Base-by-base conservation (phyloP, 208 protist species). In the Leishmania guyanensis region DNA sequence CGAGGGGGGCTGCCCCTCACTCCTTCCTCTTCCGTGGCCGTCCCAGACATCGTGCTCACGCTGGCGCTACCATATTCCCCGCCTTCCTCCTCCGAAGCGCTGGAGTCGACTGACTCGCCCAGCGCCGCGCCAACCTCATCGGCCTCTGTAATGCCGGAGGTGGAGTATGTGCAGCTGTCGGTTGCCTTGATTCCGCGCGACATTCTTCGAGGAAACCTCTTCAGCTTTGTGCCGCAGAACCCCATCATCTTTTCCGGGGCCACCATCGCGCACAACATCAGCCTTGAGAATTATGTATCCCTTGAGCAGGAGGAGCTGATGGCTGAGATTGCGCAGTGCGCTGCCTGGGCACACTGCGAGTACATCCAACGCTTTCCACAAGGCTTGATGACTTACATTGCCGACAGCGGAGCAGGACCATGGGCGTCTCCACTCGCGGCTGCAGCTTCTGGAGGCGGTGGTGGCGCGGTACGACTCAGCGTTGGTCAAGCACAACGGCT, bases 181-280 rank as follows among this genome's bases (percentile, higher is more conserved):
- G 77, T 93, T 36, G 56, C 77, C 58, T 82, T 70, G 3, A 86
- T 96, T 26, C 86, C 88, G 2, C 80, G 79, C 17, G 64, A 76
- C 29, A 78, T 87, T 12, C 85, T 96, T 58, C 91, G 93, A 10
- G 83, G 83, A 26, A 56, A 56, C 12, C 71, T 96, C 0, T 96
- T 96, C 70, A 89, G 89, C 64, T 94, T 90, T 64, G 90, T 96
- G 26, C 93, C 93, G 33, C 93, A 96, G 88, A 85, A 29, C 65
- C 84, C 93, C 12, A 87, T 87, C 29, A 83, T 96, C 60, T 92
- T 96, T 64, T 70, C 84, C 22, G 91, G 90, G 29, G 87, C 92
- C 73, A 92, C 93, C 39, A 91, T 96, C 80, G 93, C 91, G 22
- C 91, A 96, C 79, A 96, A 96, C 82, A 88, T 96, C 58, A 91